Conservation (phyloP, 768 basidiomycete species). For the Mycena rosella region DNA sequence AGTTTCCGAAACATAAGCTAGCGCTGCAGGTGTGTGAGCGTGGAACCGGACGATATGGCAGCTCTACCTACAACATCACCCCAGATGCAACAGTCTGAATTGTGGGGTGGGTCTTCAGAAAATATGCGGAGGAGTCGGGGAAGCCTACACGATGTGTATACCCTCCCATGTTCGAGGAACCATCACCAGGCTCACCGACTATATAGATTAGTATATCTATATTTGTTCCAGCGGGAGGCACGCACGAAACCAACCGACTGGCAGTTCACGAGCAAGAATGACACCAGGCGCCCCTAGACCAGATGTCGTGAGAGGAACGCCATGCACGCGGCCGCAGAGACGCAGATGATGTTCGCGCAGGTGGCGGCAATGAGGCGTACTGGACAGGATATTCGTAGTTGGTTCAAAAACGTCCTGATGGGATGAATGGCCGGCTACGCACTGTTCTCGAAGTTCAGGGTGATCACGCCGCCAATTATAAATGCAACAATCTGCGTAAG, state of each 20-base stretch:
- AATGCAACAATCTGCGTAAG: conserved; percentile 38
- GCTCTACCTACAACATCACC: conserved; percentile 25
- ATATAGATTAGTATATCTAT: no score
- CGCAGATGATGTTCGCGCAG: conserved; percentile 38
- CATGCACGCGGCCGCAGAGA: conserved; percentile 35
- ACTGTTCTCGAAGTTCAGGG: conserved; percentile 37
- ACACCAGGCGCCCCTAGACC: conserved; percentile 35
- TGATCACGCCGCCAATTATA: conserved; percentile 35
- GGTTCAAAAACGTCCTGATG: no score
- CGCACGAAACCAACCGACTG: no score
- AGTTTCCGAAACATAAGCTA: conserved; percentile 36
- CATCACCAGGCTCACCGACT: conserved; percentile 36
- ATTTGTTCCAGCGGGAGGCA: no score
- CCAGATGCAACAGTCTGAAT: conserved; percentile 31
- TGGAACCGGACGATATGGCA: no score
- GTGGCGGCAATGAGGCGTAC: conserved; percentile 34
- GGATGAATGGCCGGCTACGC: conserved; percentile 1
- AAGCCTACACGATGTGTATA: conserved; percentile 36
- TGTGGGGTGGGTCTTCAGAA: no score
- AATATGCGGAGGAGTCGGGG: no score
- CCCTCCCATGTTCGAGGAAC: conserved; percentile 40
- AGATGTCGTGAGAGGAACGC: conserved; percentile 36
- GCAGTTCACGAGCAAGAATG: conserved; percentile 39
- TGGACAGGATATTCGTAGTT: neutral
- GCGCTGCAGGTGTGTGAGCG: conserved; percentile 20